Base-by-base conservation (phyloP, 192 early-diverging fungal species). In the Dissophora globulifera region DNA sequence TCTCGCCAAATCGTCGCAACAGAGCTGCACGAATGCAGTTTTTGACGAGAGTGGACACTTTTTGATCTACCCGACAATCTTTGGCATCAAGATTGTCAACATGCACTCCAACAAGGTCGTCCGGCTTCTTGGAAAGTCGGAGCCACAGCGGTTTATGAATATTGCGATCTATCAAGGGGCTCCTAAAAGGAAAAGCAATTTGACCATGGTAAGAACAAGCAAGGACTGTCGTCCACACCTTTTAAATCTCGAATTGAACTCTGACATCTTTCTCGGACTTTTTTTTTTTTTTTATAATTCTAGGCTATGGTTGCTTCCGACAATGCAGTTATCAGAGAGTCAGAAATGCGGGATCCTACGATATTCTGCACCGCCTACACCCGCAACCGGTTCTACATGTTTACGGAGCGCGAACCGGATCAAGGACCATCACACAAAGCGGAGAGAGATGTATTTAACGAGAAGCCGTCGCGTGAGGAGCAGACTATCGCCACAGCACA, bases 51-150 rank as follows among this genome's bases (percentile, higher is more conserved):
- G 90, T 31, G 87, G 94, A 8, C 81, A 93, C 59, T 95, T 95
- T 65, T 69, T 99, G 57, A 88, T 98, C 61, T 96, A 94, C 78
- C 85, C 94, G 19, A 96, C 95, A n/a, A 79, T 98, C 29, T 83
- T 98, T 61, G 97, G 97, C 16, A 95, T 99, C 66, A 99, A 99
- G 79, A 86, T 98, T 33, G 89, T 98, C 50, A 94, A 95, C 68
- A 85, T 95, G 32, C 78, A 78, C 25, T 89, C 92, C 26, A 96
- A 97, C 83, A 93, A 92, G 61, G 94, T 95, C 2, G 86, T 85
- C 9, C 80, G 88, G 11, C 63, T 97, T 2, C 83, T 99, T 76
- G 96, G 97, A n/a, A 95, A 94, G 62, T 84, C 88, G 10, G 97
- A 99, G 71, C 92, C 93, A 4, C 87, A 93, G 50, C 87, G 97